These are phyloP conservation scores for Plasmodium falciparum DNA, from an alignment of 169 alveolate genomes.

Conservation along the genomic window DNA sequence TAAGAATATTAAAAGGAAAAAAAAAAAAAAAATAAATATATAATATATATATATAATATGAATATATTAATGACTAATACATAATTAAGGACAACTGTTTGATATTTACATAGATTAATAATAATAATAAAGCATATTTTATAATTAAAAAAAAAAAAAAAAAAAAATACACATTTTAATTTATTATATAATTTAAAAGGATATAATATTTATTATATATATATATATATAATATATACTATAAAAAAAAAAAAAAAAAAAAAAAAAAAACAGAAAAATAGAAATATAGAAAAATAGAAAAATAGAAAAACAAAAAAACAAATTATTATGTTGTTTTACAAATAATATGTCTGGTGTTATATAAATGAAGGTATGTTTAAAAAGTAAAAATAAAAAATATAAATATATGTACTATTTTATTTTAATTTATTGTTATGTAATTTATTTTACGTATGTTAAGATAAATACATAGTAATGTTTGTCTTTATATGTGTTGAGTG, in stretches of 20 bases:
- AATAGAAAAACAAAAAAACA: constrained; percentile 12
- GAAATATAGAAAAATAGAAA: background rate
- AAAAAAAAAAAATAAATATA: no score
- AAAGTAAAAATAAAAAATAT: background rate
- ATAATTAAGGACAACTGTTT: background rate
- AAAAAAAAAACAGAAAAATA: no score
- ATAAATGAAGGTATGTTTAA: background rate
- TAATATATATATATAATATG: no score
- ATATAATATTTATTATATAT: background rate
- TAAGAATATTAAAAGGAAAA: no score
- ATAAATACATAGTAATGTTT: no score
- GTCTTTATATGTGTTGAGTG: no score
- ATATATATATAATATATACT: background rate
- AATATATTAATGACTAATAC: no score
- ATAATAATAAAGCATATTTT: constrained; percentile 1
- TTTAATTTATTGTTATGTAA: background rate
- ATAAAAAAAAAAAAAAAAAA: no score
- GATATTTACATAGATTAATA: constrained; percentile 1
- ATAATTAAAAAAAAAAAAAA: constrained; percentile 4
- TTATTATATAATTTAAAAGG: background rate
- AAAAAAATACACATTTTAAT: background rate
- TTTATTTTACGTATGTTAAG: no score
- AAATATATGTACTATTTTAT: background rate
- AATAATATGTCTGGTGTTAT: background rate
- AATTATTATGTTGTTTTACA: constrained; percentile 5